Evolutionary conservation across 163 green algal genomes (phyloP).

Genomic region (Prototheca cutis): DNA sequence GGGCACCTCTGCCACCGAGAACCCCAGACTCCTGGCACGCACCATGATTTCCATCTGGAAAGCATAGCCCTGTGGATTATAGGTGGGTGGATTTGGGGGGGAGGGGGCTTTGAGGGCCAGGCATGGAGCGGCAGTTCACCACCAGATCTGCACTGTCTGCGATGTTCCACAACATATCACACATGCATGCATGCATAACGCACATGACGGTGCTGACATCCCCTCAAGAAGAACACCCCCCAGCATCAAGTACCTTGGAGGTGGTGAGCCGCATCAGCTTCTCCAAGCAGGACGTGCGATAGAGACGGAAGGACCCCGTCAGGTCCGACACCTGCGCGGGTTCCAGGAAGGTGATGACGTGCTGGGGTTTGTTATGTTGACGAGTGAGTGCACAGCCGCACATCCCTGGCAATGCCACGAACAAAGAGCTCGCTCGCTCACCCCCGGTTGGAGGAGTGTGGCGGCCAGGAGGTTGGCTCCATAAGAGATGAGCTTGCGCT

Average conservation of each 20-base stretch:
- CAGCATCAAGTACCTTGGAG: too few relatives aligned
- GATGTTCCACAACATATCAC: background rate
- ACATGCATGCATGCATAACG: background rate
- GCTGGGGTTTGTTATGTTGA: too few relatives aligned
- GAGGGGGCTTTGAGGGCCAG: background rate
- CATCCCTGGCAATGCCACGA: background rate
- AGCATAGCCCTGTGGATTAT: conserved; percentile 64
- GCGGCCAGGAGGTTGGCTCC: conserved; percentile 84
- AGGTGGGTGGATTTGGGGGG: background rate
- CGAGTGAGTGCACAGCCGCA: background rate
- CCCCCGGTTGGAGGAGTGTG: conserved; percentile 63
- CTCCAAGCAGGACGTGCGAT: conserved; percentile 54
- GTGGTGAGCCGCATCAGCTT: conserved; percentile 44
- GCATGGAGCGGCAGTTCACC: background rate
- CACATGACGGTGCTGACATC: too few relatives aligned
- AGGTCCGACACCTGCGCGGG: conserved; percentile 59
- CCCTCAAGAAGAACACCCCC: too few relatives aligned
- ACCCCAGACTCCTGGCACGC: conserved; percentile 50
- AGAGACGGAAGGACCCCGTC: conserved; percentile 85
- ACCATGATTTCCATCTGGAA: conserved; percentile 99
- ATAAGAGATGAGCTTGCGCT: conserved; percentile 76
- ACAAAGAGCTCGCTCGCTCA: background rate
- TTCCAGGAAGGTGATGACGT: too few relatives aligned
- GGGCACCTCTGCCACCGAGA: conserved; percentile 77
- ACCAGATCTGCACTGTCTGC: background rate